These are phyloP conservation scores for Vaccinium vitisidaea DNA, from an alignment of 148 eudicot species.

Conservation along the genomic window DNA sequence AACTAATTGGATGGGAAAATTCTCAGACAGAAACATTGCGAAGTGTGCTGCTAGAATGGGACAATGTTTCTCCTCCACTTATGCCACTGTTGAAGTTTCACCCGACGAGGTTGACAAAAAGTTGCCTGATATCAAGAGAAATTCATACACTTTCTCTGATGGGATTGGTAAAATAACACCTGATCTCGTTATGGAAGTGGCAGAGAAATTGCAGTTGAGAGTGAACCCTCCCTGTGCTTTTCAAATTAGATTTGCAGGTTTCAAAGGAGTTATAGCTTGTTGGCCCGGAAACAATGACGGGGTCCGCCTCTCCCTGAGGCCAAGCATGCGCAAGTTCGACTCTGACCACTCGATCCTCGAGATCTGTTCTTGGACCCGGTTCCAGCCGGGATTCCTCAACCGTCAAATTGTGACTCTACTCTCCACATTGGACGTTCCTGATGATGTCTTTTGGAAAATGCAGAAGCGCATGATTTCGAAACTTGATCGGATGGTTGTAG, in stretches of 20 bases:
- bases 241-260: conserved; percentile 87
- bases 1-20: conserved; percentile 79
- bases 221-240: conserved; percentile 70
- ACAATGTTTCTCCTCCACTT: conserved; percentile 86
- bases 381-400: conserved; percentile 83
- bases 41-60: conserved; percentile 99
- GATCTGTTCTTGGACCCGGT: conserved; percentile 89
- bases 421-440: conserved; percentile 62
- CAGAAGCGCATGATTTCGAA: conserved; percentile 64
- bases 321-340: conserved; percentile 78
- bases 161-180: conserved; percentile 80
- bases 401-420: conserved; percentile 79
- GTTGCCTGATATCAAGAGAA: conserved; percentile 55
- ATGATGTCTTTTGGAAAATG: conserved; percentile 71
- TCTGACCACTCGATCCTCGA: conserved; percentile 67
- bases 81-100: conserved; percentile 80
- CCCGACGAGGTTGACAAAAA: conserved; percentile 35
- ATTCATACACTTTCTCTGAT: conserved; percentile 74
- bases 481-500: conserved; percentile 55
- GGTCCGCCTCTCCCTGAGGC: conserved; percentile 50
- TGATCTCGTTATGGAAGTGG: conserved; percentile 78
- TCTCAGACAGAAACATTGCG: conserved; percentile 52
- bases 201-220: conserved; percentile 53
- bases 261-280: conserved; percentile 85
- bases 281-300: conserved; percentile 59